Base-by-base conservation (phyloP, 768 basidiomycete genomes). In the Suillus paluster region DNA sequence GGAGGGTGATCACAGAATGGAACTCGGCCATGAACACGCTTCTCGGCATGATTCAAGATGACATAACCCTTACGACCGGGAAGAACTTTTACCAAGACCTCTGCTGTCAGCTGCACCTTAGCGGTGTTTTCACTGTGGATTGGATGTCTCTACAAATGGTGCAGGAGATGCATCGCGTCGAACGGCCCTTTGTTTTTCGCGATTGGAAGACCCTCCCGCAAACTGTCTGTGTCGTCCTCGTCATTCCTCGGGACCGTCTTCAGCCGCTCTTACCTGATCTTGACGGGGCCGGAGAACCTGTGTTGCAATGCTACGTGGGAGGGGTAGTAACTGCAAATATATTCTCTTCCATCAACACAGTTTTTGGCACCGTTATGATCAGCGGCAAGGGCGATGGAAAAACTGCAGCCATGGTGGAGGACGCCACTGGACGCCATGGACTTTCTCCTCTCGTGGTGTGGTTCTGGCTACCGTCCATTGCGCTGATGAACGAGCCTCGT, bases 31-130 rank as follows among this genome's bases (percentile, higher is more conserved):
- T 89, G 76, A 64, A 67, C 11, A 55, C 61, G 57, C 44, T 77
- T 79, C 61, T 61, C 76, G 21, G 64, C 2, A 8, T 53, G 15
- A 58, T 72, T 3, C 0, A 25, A 36, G 27, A 4, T 8, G 68
- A 73, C 46, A 57, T 15, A 0, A 67, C 45, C 44, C 57, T 73
- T 21, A 34, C 67, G 39, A 36, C 76, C 56, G 74, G 64, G 33
- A 71, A 66, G n/a, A 69, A 74, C 46, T 71, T 77, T 60, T 77
- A 78, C 61, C 83, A 85, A 61, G 85, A 86, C 44, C 69, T 86
- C 53, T 81, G 76, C 56, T 67, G 74, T 15, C 78, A 82, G 17
- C 69, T 84, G 10, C 76, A 84, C 62, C 73, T 78, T 15, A 70
- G 78, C 33, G 77, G 76, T 11, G 64, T 85, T 0, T 67, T 77